These are phyloP conservation scores for Imleria badia DNA, from an alignment of 768 basidiomycete genomes.

Conservation along the genomic window DNA sequence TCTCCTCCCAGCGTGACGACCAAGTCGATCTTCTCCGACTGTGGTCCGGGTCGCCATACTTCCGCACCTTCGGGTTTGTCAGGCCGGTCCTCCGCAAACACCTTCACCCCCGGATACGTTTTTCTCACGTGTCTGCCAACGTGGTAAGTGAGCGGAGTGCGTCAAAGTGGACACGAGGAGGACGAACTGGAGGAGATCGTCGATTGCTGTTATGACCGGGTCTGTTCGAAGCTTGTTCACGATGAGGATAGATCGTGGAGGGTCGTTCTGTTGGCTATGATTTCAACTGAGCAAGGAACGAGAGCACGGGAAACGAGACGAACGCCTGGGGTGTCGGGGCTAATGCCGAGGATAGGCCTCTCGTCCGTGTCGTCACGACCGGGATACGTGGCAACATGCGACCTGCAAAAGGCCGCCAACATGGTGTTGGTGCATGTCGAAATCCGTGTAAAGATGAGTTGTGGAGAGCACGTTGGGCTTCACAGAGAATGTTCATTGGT, in stretches of 20 bases:
- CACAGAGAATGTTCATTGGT: slow-evolving; percentile 22
- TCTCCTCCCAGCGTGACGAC: slow-evolving; percentile 93
- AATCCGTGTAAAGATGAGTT: slow-evolving; percentile 19
- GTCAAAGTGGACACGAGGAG: neutral
- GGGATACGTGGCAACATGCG: neutral
- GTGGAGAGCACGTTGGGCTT: slow-evolving; percentile 23
- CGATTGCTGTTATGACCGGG: slow-evolving; percentile 73
- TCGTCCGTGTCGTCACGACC: slow-evolving; percentile 1
- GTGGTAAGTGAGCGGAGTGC: neutral
- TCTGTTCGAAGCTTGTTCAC: slow-evolving; percentile 81
- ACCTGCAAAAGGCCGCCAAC: neutral
- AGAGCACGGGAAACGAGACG: slow-evolving; percentile 13
- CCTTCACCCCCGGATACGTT: slow-evolving; percentile 58
- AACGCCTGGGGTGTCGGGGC: slow-evolving; percentile 17
- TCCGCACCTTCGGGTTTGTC: slow-evolving; percentile 65
- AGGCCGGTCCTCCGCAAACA: slow-evolving; percentile 64
- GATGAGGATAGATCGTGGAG: slow-evolving; percentile 66
- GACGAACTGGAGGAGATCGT: slow-evolving; percentile 67
- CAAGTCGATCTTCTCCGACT: slow-evolving; percentile 70
- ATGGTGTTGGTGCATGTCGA: neutral
- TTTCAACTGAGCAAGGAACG: slow-evolving; percentile 25
- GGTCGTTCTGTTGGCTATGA: slow-evolving; percentile 28
- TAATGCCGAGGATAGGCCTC: slow-evolving; percentile 16
- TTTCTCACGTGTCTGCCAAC: slow-evolving; percentile 51
- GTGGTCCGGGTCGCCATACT: slow-evolving; percentile 57